Evolutionary conservation across 2,329 filamentous ascomycete species (phyloP).

Genomic region (Colletotrichum eleusines): DNA sequence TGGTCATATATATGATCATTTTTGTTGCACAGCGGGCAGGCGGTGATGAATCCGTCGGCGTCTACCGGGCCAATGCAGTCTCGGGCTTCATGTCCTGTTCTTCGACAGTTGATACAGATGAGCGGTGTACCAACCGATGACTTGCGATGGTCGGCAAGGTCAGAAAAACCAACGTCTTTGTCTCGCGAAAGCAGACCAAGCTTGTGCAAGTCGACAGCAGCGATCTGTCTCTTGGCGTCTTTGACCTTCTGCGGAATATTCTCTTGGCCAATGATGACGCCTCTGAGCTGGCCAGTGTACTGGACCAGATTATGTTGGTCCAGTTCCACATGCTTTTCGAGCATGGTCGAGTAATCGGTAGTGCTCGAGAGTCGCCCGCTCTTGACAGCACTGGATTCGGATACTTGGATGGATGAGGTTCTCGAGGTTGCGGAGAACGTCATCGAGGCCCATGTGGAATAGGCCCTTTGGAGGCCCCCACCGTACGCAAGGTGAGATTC

Average conservation of each 20-base stretch:
- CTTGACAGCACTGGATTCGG: neutral
- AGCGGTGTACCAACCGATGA: neutral
- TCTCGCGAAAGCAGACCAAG: neutral
- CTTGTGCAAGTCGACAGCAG: neutral
- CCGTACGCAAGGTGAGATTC: constrained; percentile 4
- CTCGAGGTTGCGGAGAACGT: neutral
- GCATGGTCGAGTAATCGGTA: neutral
- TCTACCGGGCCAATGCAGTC: constrained; percentile 33
- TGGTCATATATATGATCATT: constrained; percentile 1
- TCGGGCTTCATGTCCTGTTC: constrained; percentile 5
- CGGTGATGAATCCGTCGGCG: constrained; percentile 4
- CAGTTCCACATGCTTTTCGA: neutral
- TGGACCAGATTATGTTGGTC: neutral
- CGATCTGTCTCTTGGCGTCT: neutral
- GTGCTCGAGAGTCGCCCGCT: neutral
- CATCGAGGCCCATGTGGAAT: constrained; percentile 23
- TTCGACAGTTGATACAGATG: constrained; percentile 20
- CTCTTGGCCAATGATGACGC: neutral
- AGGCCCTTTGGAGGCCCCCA: constrained; percentile 16
- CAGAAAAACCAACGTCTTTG: neutral
- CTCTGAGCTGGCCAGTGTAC: neutral
- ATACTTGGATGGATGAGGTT: neutral
- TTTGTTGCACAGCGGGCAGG: constrained; percentile 28
- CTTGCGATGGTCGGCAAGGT: neutral
- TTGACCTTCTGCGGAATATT: neutral